Evolutionary conservation across 1,139 yeast species (phyloP), one percentile per base, ranked within the genome.

Genomic region (Hemisphaericaspora xylanilytica): DNA sequence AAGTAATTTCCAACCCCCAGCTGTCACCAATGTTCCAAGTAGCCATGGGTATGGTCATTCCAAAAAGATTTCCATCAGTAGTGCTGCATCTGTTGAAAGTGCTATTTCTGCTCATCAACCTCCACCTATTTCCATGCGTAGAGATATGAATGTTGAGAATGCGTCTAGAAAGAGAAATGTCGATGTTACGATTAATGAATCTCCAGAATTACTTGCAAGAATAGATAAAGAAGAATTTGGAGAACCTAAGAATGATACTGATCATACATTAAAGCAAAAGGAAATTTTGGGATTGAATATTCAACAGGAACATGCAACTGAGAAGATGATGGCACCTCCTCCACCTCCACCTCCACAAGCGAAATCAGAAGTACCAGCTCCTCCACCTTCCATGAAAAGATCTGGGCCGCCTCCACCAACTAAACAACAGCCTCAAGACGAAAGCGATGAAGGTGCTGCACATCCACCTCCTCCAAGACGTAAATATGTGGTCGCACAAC

Each of bases 51-150:
- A 14, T 17, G 16, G 36, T 15, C 40, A 39, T 35, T 46, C 33
- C 3, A 59, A 61, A 38, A 47, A 61, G 34, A 50, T 51, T 3
- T 60, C 66, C 1, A 51, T 61, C 21, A 55, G 57, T 0, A 60
- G 64, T 43, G 46, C 58, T 3, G 22, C 51, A 11, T 57, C 67
- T 6, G 47, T 49, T 18, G 65, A 59, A 5, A 51, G 53, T 39
- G 49, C 51, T 41, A 47, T 43, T 3, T 42, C 50, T 32, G 49
- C 48, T 9, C 49, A 27, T 17, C 13, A 21, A 22, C 17, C 20
- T 20, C 20, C 22, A 17, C 24, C 24, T 5, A 4, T 20, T 15
- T 28, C 18, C n/a, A 10, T 28, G 20, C 30, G 10, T 15, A 16
- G 11, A 15, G 30, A 10, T 15, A 15, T 8, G 9, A 28, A 12